Base-by-base conservation (phyloP, 495 filamentous ascomycete genomes). In the Lepraria neglecta region DNA sequence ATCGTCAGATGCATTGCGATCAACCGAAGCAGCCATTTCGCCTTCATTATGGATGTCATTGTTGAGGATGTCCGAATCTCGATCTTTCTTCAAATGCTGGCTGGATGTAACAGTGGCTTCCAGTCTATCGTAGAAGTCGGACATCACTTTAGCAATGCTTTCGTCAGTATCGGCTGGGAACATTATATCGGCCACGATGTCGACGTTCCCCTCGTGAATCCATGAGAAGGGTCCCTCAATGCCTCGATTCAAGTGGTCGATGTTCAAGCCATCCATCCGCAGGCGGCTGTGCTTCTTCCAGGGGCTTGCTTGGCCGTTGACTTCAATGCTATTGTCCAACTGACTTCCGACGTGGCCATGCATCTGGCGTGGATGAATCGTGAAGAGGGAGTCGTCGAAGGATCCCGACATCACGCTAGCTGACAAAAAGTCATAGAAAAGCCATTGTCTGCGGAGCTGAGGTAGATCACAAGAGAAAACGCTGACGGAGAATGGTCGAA, bases 371-470 rank as follows among this genome's bases (percentile, higher is more conserved):
- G 94, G 94, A 72, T 98, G 94, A 56, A 98, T 96, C 0, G 91
- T 97, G 73, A 98, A 98, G 1, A 97, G 77, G 1, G 95, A 97
- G 45, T 95, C 89, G 66, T 98, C 94, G 65, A 88, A 96, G 6
- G 91, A 92, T 15, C 94, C 94, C 14, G 90, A 95, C 87, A 97
- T 94, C 71, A 91, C 90, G 64, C 89, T 96, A 43, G 94, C 95
- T 0, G 88, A 94, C 24, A 98, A 73, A 67, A 97, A 95, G 73
- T 98, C 94, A 73, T 98, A 98, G 72, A 97, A 96, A 1, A 98
- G 78, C 87, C 90, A 97, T 64, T 96, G 95, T 68, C 95, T 97
- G 42, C 94, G 82, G 42, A 98, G 75, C 64, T 92, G 90, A 6
- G 94, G 91, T 19, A 97, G 84, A 67, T 97, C 92, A 71, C 91